phyloP scores from a whole-genome alignment of 2,329 filamentous ascomycete genomes.

The Mycogone perniciosa region DNA sequence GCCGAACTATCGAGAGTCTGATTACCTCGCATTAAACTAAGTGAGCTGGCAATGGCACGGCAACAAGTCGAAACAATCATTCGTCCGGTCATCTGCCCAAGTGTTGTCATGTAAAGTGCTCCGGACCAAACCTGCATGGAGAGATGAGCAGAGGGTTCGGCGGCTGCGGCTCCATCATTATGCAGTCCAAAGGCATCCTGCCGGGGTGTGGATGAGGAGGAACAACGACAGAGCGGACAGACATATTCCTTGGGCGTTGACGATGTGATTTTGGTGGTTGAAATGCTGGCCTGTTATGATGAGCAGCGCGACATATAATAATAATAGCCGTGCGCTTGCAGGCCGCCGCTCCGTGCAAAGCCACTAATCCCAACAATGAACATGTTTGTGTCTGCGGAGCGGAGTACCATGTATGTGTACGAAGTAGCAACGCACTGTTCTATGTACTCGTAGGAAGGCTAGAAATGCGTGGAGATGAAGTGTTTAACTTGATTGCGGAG shows the following conservation, averaged over 20 bases:
- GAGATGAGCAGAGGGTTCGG: too few relatives aligned
- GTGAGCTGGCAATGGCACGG: neutral
- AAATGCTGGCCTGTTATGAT: neutral
- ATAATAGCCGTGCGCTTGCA: neutral
- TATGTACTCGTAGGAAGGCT: too few relatives aligned
- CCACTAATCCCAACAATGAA: neutral
- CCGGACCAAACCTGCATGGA: slow-evolving; percentile 4
- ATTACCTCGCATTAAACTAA: neutral
- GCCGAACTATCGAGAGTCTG: neutral
- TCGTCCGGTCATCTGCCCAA: slow-evolving; percentile 9
- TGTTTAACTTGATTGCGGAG: too few relatives aligned
- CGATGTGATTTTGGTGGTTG: too few relatives aligned
- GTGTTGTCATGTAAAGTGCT: slow-evolving; percentile 5
- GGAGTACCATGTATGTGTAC: too few relatives aligned
- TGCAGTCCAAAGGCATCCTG: slow-evolving; percentile 7
- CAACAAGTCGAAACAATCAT: slow-evolving; percentile 1
- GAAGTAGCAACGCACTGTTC: too few relatives aligned
- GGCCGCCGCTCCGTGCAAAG: neutral
- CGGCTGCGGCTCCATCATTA: slow-evolving; percentile 4
- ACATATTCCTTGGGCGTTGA: too few relatives aligned
- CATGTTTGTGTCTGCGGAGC: neutral
- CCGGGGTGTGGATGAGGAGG: neutral
- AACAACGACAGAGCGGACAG: too few relatives aligned
- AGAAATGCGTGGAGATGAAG: too few relatives aligned
- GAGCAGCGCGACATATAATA: too few relatives aligned